Evolutionary conservation across 331 rosid genomes (phyloP), one percentile per base, ranked within the genome.

Genomic region (Cydonia oblonga): DNA sequence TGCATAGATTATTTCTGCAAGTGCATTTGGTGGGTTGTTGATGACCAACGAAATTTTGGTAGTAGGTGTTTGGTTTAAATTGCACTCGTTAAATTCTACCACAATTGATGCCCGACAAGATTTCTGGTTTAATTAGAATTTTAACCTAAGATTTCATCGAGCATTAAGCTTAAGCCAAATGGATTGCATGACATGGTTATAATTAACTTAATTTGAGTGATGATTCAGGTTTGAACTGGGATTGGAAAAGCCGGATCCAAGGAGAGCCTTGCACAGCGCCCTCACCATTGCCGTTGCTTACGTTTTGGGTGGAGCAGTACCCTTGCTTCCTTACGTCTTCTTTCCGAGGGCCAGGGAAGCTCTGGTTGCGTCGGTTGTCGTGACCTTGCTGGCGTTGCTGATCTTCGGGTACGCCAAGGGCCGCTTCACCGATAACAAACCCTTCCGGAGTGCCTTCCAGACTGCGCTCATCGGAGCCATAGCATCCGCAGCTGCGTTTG

Each of bases 401-500:
- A n/a, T 93, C 64, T 93, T 93, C 70, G 98, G 98, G 66, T 93
- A 70, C 68, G 93, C 90, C 60, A 93, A 90, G 82, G 98, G 98
- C 18, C 65, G 69, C 80, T 90, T 90, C 80, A 93, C 98, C 0
- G 98, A 90, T 24, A 83, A 81, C 49, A 87, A 80, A 68, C 93
- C 98, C 54, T 28, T 90, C 73, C 49, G 15, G 33, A 90, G 93
- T 67, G 98, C 98, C 66, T 12, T 90, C 12, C 93, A 93, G 71
- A 93, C 98, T 32, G 76, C 93, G 46, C 73, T 93, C 15, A 89
- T 89, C 13, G 98, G 98, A 20, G 96, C 96, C 75, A 24, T 90
- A 19, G 98, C 97, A 0, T 93, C 98, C 1, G 92, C 98, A 0
- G 87, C 96, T 7, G 98, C 98, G 66, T 93, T 71, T 59, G 92